phyloP scores from a whole-genome alignment of 2,329 filamentous ascomycete genomes.

The Fusarium solani-melongenae region DNA sequence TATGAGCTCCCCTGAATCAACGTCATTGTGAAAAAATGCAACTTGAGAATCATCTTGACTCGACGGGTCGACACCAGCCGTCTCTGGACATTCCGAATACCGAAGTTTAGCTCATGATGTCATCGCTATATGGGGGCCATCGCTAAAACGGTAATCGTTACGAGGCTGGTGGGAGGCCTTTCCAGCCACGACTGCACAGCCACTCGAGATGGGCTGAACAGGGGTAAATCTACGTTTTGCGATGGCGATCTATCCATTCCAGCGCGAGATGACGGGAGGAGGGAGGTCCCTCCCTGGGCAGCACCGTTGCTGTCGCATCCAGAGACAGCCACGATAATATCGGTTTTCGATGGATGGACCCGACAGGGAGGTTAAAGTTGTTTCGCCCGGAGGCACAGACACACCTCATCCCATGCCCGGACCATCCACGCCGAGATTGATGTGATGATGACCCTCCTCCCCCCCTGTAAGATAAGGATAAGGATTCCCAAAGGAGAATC shows the following conservation, averaged over 20 bases:
- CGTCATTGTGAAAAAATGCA: not conserved
- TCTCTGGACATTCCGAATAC: not conserved
- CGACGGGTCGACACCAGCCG: not conserved
- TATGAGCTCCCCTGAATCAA: not conserved
- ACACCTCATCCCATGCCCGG: not conserved
- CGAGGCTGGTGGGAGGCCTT: not conserved
- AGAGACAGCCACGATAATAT: not conserved
- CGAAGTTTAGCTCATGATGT: not conserved
- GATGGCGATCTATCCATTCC: not conserved
- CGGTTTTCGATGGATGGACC: not conserved
- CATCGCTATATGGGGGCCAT: not conserved
- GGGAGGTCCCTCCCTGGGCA: not conserved
- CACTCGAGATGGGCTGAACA: not conserved
- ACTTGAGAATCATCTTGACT: not conserved
- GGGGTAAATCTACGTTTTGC: not conserved
- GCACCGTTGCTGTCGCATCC: not conserved
- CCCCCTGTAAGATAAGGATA: not conserved
- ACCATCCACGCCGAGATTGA: not conserved
- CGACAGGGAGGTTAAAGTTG: constrained; percentile 21
- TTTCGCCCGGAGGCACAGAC: constrained; percentile 1
- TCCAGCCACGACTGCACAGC: not conserved
- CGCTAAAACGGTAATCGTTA: not conserved
- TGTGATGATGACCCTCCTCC: not conserved
- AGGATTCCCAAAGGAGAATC: constrained; percentile 10
- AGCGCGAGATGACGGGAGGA: not conserved